Evolutionary conservation across 768 basidiomycete genomes (phyloP).

Genomic region (Leccinum fibrillosum): DNA sequence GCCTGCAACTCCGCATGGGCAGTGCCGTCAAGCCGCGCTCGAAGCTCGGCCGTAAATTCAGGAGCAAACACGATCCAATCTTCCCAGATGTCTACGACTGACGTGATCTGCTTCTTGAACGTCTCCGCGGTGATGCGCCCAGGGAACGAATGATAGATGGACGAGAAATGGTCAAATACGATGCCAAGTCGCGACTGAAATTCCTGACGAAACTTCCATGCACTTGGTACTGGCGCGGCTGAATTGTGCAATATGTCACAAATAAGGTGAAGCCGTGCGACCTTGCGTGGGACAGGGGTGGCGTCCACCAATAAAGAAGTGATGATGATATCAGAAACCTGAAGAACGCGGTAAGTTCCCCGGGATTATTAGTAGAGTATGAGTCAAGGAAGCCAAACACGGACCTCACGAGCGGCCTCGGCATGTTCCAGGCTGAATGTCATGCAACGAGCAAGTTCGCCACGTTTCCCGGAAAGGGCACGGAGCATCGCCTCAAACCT

Average conservation of each 20-base stretch:
- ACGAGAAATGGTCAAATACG: constrained; percentile 93
- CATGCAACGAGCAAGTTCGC: constrained; percentile 94
- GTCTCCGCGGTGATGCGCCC: constrained; percentile 95
- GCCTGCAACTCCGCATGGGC: constrained; percentile 28
- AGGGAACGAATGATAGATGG: constrained; percentile 93
- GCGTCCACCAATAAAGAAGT: constrained; percentile 83
- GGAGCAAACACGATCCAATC: constrained; percentile 97
- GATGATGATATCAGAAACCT: constrained; percentile 91
- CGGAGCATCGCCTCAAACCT: constrained; percentile 92
- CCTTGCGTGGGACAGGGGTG: constrained; percentile 97
- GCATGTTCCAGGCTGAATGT: constrained; percentile 96
- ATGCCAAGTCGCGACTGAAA: constrained; percentile 89
- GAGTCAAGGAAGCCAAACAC: constrained; percentile 12
- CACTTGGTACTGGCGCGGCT: constrained; percentile 87
- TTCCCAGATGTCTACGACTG: constrained; percentile 94
- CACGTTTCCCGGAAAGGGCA: constrained; percentile 78
- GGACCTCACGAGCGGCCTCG: constrained; percentile 90
- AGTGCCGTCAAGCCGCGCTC: constrained; percentile 70
- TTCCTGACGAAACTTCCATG: constrained; percentile 96
- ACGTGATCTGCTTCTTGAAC: constrained; percentile 89
- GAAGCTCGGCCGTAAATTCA: constrained; percentile 74
- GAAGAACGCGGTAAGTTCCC: constrained; percentile 2
- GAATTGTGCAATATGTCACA: constrained; percentile 99
- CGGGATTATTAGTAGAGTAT: background rate
- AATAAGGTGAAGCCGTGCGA: constrained; percentile 91